A percentile compares a stretch with the other conserved stretches of the same genome.
These are phyloP conservation scores for Kwoniella dendrophila DNA, from an alignment of 768 basidiomycete genomes.

Conservation along the genomic window DNA sequence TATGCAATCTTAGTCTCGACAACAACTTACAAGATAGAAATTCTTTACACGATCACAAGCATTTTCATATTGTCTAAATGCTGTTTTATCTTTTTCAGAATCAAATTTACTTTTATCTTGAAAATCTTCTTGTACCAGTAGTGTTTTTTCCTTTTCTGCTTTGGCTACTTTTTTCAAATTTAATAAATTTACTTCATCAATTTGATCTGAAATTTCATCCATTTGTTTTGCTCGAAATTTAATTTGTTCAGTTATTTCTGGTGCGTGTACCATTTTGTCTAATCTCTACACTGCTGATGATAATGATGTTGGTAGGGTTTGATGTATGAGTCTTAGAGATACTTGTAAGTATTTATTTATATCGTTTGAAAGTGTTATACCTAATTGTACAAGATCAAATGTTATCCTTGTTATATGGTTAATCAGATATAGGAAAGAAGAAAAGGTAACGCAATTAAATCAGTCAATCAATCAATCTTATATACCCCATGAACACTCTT, in stretches of 20 bases:
- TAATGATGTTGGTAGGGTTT: too few species aligned
- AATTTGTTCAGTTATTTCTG: conserved; percentile 45
- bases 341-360: too few species aligned
- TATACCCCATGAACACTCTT: too few species aligned
- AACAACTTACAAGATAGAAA: conserved; percentile 48
- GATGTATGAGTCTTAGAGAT: too few species aligned
- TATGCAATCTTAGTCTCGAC: too few species aligned
- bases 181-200: conserved; percentile 52
- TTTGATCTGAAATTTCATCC: conserved; percentile 48
- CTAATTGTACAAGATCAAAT: too few species aligned
- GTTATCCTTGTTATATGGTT: too few species aligned
- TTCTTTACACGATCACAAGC: conserved; percentile 53
- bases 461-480: too few species aligned
- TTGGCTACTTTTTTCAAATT: conserved; percentile 34
- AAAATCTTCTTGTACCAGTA: background rate
- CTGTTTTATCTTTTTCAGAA: conserved; percentile 48
- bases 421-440: too few species aligned
- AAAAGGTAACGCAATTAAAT: too few species aligned
- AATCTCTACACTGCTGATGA: too few species aligned
- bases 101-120: conserved; percentile 49
- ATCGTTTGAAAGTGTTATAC: too few species aligned
- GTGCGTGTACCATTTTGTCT: conserved; percentile 40
- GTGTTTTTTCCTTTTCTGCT: background rate
- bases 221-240: conserved; percentile 39
- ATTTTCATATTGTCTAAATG: conserved; percentile 51